Evolutionary conservation across 768 basidiomycete species (phyloP), one percentile per base, ranked within the genome.

Genomic region (Suillus plorans): DNA sequence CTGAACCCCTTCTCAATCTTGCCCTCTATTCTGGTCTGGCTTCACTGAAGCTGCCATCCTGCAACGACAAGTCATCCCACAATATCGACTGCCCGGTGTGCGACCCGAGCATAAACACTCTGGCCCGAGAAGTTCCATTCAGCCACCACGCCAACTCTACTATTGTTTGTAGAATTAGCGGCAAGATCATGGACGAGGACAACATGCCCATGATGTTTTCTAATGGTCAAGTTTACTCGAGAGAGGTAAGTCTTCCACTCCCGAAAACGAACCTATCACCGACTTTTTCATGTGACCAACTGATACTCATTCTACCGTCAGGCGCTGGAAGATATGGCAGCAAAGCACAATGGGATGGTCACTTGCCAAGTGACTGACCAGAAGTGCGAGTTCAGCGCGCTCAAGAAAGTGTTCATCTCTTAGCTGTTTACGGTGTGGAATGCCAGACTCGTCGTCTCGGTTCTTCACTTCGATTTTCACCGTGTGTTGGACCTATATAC

Each of bases 81-180:
- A 94, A 94, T 70, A 83, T 89, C 25, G 89, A 97, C 71, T 99
- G 97, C 75, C 97, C 97, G 1, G 89, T 94, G 5, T 99, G 97
- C 76, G 92, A 94, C 45, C 77, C 85, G 2, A 87, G 88, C 28
- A 80, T 96, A 10, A 89, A 89, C 25, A 81, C 84, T 65, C 85
- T 99, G 9, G 94, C 92, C 14, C 81, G 84, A 63, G 92, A 95
- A 68, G 94, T 98, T 0, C 96, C 97, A 1, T 89, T 86, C 73
- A 93, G 92, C 69, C 96, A 99, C 78, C 95, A 99, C 74, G 88
- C 90, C 47, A 98, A 97, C 72, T 97, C 95, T 25, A 97, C 94
- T 0, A 93, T 99, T 62, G 96, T 99, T 18, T 99, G 97, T 73
- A 79, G 88, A 61, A 84, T 98, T 71, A 94, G 86, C 67, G 95